These are phyloP conservation scores for Lolium multiflorum DNA, from an alignment of 176 grass and related monocot species.

Conservation along the genomic window DNA sequence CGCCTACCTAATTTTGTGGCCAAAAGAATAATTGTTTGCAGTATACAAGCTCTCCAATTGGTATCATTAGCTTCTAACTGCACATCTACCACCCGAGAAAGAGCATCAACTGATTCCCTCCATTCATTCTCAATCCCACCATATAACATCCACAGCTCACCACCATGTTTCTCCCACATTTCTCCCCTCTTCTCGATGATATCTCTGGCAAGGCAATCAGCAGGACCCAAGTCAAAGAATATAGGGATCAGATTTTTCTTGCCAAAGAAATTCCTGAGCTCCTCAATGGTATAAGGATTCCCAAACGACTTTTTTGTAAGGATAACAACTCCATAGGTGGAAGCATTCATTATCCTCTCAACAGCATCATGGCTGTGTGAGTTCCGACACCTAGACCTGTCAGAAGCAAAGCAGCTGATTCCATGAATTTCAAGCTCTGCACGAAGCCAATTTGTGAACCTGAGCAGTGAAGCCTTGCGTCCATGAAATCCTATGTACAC, in stretches of 20 bases:
- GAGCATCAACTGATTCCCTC: slow-evolving; percentile 87
- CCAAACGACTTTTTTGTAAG: slow-evolving; percentile 95
- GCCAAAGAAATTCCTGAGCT: slow-evolving; percentile 80
- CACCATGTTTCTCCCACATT: slow-evolving; percentile 94
- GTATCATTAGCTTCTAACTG: slow-evolving; percentile 83
- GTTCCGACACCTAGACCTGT: slow-evolving; percentile 78
- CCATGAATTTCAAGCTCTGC: slow-evolving; percentile 93
- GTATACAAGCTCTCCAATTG: slow-evolving; percentile 89
- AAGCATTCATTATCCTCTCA: slow-evolving; percentile 92
- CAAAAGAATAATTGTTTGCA: slow-evolving; percentile 72
- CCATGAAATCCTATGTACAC: slow-evolving; percentile 98
- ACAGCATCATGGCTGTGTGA: slow-evolving; percentile 74
- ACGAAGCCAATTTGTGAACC: slow-evolving; percentile 92
- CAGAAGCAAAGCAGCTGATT: slow-evolving; percentile 92
- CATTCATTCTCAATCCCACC: slow-evolving; percentile 91
- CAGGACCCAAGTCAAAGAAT: slow-evolving; percentile 83
- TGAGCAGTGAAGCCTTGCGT: slow-evolving; percentile 77
- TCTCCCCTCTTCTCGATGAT: slow-evolving; percentile 97
- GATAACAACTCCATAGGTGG: slow-evolving; percentile 87
- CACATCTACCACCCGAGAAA: slow-evolving; percentile 73
- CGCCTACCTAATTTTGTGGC: slow-evolving; percentile 85
- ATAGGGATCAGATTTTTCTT: slow-evolving; percentile 86
- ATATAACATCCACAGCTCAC: slow-evolving; percentile 97
- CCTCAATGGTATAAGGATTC: slow-evolving; percentile 90
- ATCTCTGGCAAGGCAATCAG: slow-evolving; percentile 95